These are phyloP conservation scores for Stramenopiles sp. DNA, from an alignment of 352 stramenopile species.

Conservation along the genomic window DNA sequence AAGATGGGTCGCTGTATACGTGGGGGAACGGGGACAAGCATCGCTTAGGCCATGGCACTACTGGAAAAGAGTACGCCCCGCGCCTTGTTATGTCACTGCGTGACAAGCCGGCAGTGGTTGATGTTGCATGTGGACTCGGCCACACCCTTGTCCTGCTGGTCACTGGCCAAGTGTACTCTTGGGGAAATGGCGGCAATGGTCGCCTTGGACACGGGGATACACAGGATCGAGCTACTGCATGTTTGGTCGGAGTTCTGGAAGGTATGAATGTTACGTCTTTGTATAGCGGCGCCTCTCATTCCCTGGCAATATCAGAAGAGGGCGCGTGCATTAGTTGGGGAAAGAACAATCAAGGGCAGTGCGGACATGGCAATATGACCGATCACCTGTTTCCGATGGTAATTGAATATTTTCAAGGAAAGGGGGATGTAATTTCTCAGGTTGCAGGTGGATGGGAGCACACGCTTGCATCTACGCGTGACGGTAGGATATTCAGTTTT, in stretches of 20 bases:
- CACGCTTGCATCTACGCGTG: constrained; percentile 41
- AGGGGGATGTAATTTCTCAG: constrained; percentile 33
- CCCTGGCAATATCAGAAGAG: constrained; percentile 35
- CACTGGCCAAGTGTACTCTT: constrained; percentile 43
- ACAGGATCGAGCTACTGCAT: constrained; percentile 29
- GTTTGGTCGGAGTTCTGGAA: neutral
- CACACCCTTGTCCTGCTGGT: constrained; percentile 39
- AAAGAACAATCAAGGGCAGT: constrained; percentile 61
- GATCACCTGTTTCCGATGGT: constrained; percentile 39
- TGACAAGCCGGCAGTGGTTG: constrained; percentile 25
- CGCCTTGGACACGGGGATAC: constrained; percentile 49
- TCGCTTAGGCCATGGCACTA: constrained; percentile 14
- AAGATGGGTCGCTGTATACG: constrained; percentile 38
- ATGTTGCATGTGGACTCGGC: constrained; percentile 38
- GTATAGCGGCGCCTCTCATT: constrained; percentile 50
- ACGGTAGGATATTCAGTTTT: constrained; percentile 42
- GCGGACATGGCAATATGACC: constrained; percentile 45
- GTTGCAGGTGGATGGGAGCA: constrained; percentile 52
- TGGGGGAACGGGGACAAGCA: constrained; percentile 46
- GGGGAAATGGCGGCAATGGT: constrained; percentile 59
- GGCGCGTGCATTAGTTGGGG: constrained; percentile 41
- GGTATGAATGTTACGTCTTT: constrained; percentile 26
- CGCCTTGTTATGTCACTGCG: constrained; percentile 38
- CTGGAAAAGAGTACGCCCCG: constrained; percentile 43
- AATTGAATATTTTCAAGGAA: constrained; percentile 34